Conservation (phyloP, 192 early-diverging fungal genomes). For the Gaertneriomyces sp. region DNA sequence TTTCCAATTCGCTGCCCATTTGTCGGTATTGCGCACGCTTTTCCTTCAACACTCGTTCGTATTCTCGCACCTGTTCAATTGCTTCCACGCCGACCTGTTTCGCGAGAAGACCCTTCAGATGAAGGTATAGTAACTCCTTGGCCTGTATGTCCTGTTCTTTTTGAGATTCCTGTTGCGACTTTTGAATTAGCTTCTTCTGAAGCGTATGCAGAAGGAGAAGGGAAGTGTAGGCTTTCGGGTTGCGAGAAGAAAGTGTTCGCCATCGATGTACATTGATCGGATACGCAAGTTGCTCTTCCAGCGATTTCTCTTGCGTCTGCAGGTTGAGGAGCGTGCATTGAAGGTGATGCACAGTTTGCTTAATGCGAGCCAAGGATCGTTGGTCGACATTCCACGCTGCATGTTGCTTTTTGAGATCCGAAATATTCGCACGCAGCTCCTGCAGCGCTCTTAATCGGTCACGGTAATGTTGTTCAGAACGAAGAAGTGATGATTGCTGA, state of each 20-base stretch:
- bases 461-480: slow-evolving; percentile 47
- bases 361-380: slow-evolving; percentile 27
- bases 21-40: slow-evolving; percentile 53
- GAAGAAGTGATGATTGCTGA: slow-evolving; percentile 44
- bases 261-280: slow-evolving; percentile 65
- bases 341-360: slow-evolving; percentile 35
- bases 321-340: slow-evolving; percentile 45
- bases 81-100: slow-evolving; percentile 61
- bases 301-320: slow-evolving; percentile 52
- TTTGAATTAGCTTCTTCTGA: slow-evolving; percentile 57
- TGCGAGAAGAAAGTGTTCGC: slow-evolving; percentile 59
- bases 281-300: slow-evolving; percentile 58
- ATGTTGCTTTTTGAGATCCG: slow-evolving; percentile 15
- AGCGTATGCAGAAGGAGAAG: slow-evolving; percentile 57
- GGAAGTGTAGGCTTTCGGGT: slow-evolving; percentile 56
- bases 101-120: slow-evolving; percentile 52
- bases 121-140: slow-evolving; percentile 54
- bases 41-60: slow-evolving; percentile 53
- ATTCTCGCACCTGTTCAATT: slow-evolving; percentile 55
- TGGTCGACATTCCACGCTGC: slow-evolving; percentile 31
- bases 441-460: slow-evolving; percentile 36
- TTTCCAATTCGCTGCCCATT: slow-evolving; percentile 59
- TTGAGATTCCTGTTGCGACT: slow-evolving; percentile 48
- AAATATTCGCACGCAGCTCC: slow-evolving; percentile 32
- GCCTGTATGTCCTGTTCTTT: slow-evolving; percentile 50